Evolutionary conservation across 108 stramenopile species (phyloP), one percentile per base, ranked within the genome.

Genomic region (Mayamaea pseudoterrestris): DNA sequence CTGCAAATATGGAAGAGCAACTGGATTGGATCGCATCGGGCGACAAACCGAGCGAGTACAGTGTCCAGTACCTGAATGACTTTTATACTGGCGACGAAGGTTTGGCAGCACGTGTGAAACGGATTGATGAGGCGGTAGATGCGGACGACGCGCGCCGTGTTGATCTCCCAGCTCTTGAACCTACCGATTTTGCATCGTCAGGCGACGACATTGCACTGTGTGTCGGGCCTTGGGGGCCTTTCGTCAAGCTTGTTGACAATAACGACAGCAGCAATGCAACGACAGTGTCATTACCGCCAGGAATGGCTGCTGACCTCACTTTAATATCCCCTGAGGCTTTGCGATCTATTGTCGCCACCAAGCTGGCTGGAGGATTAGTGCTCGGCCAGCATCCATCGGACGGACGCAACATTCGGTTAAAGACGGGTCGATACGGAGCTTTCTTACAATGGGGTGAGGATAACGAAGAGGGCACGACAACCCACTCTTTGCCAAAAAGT

Each of bases 221-320:
- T 46, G 49, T 77, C 44, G 76, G 76, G n/a, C 76, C 76, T 0
- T 77, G 76, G 76, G 76, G 76, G 21, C 69, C 76, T 5, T 77
- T 63, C 47, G 53, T 72, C 7, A 52, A 66, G 27, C 14, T 59
- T 21, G 18, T 30, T 18, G 14, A 24, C 20, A 9, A 13, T 0
- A 36, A 24, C 28, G 55, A 27, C 9, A 47, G 41, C 4, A 41
- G 59, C 20, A 65, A 65, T 32, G 35, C 53, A n/a, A n/a, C 47
- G 24, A 61, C 57, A n/a, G 76, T 71, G 27, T 47, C 40, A 6
- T 30, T 77, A 25, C 76, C 76, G 2, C 54, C 64, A 17, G 66
- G 76, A 16, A 65, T 77, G 76, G 66, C 63, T 7, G 29, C 71
- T 22, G 76, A 77, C 42, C 27, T 77, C 8, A 65, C 69, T 17